phyloP scores from a whole-genome alignment of 23 red algal species.

The Cyanidioschyzon merolae region DNA sequence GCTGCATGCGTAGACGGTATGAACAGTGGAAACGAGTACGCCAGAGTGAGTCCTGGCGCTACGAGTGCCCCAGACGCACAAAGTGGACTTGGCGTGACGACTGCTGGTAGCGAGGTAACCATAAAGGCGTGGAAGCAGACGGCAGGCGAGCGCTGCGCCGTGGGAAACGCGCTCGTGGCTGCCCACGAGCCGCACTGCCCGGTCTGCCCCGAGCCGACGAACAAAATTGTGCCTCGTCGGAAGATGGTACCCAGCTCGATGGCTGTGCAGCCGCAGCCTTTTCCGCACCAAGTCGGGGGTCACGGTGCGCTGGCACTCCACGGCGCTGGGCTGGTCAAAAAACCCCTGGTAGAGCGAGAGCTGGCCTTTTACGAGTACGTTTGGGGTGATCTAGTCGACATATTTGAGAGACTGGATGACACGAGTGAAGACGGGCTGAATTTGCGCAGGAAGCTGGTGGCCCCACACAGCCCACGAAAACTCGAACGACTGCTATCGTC shows the following conservation, averaged over 20 bases:
- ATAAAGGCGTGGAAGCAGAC: no score
- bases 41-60: neutral
- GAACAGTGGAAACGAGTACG: neutral
- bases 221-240: no score
- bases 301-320: constrained; percentile 35
- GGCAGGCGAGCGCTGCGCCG: no score
- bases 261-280: constrained; percentile 9
- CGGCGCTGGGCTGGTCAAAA: constrained; percentile 36
- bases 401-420: neutral
- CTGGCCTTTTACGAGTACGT: constrained; percentile 47
- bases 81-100: neutral
- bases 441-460: neutral
- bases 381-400: constrained; percentile 16
- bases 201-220: no score
- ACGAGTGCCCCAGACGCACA: neutral
- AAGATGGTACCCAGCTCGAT: no score
- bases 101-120: neutral
- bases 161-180: no score
- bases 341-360: constrained; percentile 54
- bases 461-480: neutral
- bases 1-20: neutral
- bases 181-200: no score
- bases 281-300: constrained; percentile 74
- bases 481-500: neutral
- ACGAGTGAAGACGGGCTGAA: neutral